Evolutionary conservation across 163 green algal genomes (phyloP).

Genomic region (Scenedesmus sp.): DNA sequence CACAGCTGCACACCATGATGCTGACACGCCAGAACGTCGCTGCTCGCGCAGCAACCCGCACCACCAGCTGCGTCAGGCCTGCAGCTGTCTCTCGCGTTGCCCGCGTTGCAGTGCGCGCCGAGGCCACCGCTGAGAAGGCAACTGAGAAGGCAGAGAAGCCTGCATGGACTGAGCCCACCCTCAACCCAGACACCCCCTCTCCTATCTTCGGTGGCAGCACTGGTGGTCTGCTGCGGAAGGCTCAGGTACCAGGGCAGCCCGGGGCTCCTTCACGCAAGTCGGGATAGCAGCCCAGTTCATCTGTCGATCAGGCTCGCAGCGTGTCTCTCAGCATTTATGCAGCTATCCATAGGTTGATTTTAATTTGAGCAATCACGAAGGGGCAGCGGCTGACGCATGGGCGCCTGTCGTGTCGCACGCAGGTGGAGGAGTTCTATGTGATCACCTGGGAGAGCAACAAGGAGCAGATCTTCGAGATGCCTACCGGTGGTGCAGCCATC

Average conservation of each 20-base stretch:
- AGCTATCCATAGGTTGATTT: background rate
- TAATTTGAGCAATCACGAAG: background rate
- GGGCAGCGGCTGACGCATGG: background rate
- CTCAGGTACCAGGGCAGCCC: conserved; percentile 79
- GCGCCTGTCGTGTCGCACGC: conserved; percentile 8
- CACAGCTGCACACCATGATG: conserved; percentile 1
- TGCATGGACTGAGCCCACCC: conserved; percentile 81
- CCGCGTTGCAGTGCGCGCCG: conserved; percentile 68
- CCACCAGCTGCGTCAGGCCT: background rate
- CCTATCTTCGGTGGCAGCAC: conserved; percentile 97
- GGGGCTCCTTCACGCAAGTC: background rate
- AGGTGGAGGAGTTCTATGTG: conserved; percentile 99
- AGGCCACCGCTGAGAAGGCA: conserved; percentile 51
- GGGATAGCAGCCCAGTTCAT: background rate
- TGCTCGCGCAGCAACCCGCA: background rate
- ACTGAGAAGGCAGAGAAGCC: conserved; percentile 66
- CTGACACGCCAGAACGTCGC: background rate
- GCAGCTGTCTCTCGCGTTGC: background rate
- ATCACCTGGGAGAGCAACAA: conserved; percentile 99
- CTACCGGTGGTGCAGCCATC: conserved; percentile 98
- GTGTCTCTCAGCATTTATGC: background rate
- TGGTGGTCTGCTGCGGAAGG: conserved; percentile 96
- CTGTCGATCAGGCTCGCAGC: background rate
- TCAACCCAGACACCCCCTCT: conserved; percentile 90
- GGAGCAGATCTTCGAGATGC: conserved; percentile 99